Conservation (phyloP, 75 land plant genomes). For the Pinus albicaulis region DNA sequence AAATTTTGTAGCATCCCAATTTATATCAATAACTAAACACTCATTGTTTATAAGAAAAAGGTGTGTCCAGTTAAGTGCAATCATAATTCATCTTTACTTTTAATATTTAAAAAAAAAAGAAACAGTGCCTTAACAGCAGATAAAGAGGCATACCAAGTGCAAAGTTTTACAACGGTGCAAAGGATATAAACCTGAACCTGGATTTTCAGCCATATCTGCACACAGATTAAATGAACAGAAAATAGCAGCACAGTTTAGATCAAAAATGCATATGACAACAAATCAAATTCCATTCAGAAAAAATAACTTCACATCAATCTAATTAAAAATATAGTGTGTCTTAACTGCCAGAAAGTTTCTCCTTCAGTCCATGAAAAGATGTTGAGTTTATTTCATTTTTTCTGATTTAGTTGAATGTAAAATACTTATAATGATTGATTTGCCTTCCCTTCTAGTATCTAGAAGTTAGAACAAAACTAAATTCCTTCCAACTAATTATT, state of each 20-base stretch:
- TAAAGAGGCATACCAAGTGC: slow-evolving; percentile 48
- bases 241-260: not conserved
- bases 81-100: not conserved
- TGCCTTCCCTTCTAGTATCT: not conserved
- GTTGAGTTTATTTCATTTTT: not conserved
- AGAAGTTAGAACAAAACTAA: not conserved
- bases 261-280: not conserved
- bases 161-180: slow-evolving; percentile 67
- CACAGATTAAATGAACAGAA: not conserved
- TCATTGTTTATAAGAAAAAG: too few species aligned
- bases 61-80: not conserved
- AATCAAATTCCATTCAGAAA: not conserved
- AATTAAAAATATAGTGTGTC: not conserved
- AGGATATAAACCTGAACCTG: slow-evolving; percentile 49
- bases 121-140: not conserved
- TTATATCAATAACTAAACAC: too few species aligned
- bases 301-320: not conserved
- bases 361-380: not conserved
- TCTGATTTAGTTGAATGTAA: not conserved
- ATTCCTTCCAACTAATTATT: not conserved
- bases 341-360: not conserved
- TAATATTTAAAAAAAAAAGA: not conserved
- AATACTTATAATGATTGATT: not conserved
- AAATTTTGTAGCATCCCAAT: too few species aligned
- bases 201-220: slow-evolving; percentile 39